These are phyloP conservation scores for Ustilago nuda DNA, from an alignment of 1,284 basidiomycete species.

Conservation along the genomic window DNA sequence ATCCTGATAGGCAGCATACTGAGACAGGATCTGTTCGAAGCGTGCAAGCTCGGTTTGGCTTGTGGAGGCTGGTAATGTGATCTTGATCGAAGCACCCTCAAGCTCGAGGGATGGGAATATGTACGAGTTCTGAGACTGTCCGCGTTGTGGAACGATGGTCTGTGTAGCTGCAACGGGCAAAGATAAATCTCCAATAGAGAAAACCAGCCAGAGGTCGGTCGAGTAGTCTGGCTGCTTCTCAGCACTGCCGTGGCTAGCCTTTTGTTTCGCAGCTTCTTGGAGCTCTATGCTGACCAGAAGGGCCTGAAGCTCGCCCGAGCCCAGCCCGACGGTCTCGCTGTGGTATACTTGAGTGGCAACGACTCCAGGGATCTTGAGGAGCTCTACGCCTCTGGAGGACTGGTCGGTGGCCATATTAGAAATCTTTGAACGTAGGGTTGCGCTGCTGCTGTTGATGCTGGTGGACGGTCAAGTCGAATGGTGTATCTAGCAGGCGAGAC, in stretches of 20 bases:
- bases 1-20: slow-evolving; percentile 56
- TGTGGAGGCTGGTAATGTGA: slow-evolving; percentile 32
- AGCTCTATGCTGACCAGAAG: slow-evolving; percentile 53
- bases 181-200: slow-evolving; percentile 49
- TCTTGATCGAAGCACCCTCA: slow-evolving; percentile 49
- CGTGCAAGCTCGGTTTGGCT: slow-evolving; percentile 18
- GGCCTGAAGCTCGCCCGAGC: slow-evolving; percentile 35
- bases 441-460: no score
- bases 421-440: neutral
- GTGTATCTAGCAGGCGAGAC: neutral
- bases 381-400: slow-evolving; percentile 39
- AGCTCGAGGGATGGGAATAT: slow-evolving; percentile 51
- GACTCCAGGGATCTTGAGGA: slow-evolving; percentile 38
- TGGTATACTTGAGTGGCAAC: slow-evolving; percentile 50
- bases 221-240: slow-evolving; percentile 27
- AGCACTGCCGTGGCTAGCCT: neutral
- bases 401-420: slow-evolving; percentile 22
- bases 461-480: no score
- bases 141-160: slow-evolving; percentile 39
- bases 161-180: slow-evolving; percentile 50
- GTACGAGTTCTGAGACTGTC: slow-evolving; percentile 28
- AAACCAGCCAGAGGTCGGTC: slow-evolving; percentile 55
- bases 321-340: slow-evolving; percentile 46
- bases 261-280: slow-evolving; percentile 15
- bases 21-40: slow-evolving; percentile 56